Conservation (phyloP, 768 basidiomycete genomes). For the Leccinum variicolor region DNA sequence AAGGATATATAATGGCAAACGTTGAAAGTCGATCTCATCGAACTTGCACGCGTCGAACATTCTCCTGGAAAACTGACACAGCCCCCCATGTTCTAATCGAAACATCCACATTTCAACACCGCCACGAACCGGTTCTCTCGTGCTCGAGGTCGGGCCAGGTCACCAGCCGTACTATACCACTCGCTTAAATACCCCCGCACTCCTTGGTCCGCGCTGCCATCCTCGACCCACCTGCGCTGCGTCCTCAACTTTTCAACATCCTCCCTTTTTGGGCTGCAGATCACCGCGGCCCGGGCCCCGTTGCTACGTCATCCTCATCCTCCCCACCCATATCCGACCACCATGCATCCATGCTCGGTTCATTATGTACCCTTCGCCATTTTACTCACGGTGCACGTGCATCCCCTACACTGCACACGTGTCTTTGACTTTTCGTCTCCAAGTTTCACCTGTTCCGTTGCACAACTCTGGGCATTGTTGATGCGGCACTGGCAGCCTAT, state of each 20-base stretch:
- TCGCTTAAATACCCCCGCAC: background rate
- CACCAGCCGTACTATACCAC: too few relatives aligned
- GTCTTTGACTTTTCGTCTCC: constrained; percentile 5
- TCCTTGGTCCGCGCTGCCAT: background rate
- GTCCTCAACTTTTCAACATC: background rate
- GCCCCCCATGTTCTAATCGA: constrained; percentile 23
- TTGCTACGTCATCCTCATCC: constrained; percentile 16
- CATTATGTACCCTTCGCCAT: background rate
- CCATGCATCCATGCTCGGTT: background rate
- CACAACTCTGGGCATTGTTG: background rate
- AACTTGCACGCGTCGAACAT: constrained; percentile 17
- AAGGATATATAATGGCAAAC: constrained; percentile 11
- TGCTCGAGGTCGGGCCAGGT: background rate
- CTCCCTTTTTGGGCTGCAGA: constrained; percentile 26
- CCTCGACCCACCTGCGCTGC: background rate
- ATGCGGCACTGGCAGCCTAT: background rate
- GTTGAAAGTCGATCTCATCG: background rate
- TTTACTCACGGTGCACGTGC: background rate
- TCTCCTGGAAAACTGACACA: constrained; percentile 28
- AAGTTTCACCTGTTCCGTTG: background rate
- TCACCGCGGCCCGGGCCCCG: constrained; percentile 15
- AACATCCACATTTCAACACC: constrained; percentile 5
- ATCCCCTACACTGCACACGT: constrained; percentile 1
- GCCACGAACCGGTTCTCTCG: constrained; percentile 2
- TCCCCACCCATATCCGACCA: background rate